Evolutionary conservation across 2,329 filamentous ascomycete genomes (phyloP).

Genomic region (Sclerotinia subarctica): DNA sequence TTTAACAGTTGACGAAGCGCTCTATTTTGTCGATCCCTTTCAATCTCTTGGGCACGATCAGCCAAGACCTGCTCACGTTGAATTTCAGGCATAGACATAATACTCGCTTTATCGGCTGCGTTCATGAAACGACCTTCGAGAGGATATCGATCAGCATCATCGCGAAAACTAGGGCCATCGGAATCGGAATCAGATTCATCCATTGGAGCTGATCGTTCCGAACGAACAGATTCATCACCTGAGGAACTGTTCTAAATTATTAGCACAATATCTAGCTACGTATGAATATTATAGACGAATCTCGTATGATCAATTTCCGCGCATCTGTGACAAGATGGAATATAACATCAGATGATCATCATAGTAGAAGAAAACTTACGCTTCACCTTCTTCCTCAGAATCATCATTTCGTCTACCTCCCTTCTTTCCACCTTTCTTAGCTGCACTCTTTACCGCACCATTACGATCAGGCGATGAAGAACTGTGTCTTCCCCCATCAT

Average conservation of each 20-base stretch:
- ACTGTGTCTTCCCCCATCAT: constrained; percentile 52
- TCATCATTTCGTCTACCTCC: constrained; percentile 49
- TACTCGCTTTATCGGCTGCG: constrained; percentile 69
- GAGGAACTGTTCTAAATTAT: constrained; percentile 56
- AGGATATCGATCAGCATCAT: constrained; percentile 69
- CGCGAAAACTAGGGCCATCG: constrained; percentile 50
- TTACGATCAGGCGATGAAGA: constrained; percentile 51
- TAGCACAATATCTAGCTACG: background rate
- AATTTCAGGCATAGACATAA: constrained; percentile 84
- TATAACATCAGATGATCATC: background rate
- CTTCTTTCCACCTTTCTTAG: constrained; percentile 53
- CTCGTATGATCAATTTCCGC: background rate
- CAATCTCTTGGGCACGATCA: constrained; percentile 78
- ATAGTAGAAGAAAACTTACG: constrained; percentile 56
- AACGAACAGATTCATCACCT: constrained; percentile 65
- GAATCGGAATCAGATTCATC: constrained; percentile 82
- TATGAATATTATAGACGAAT: background rate
- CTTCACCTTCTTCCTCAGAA: constrained; percentile 76
- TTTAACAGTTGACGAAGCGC: constrained; percentile 74
- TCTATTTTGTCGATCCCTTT: constrained; percentile 76
- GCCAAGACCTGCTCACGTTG: constrained; percentile 88
- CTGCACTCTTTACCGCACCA: constrained; percentile 40
- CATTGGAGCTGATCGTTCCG: constrained; percentile 81
- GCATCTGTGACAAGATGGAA: background rate
- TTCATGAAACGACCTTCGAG: constrained; percentile 83